These are phyloP conservation scores for Calonectria henricotiae DNA, from an alignment of 2,329 filamentous ascomycete species.

Conservation along the genomic window DNA sequence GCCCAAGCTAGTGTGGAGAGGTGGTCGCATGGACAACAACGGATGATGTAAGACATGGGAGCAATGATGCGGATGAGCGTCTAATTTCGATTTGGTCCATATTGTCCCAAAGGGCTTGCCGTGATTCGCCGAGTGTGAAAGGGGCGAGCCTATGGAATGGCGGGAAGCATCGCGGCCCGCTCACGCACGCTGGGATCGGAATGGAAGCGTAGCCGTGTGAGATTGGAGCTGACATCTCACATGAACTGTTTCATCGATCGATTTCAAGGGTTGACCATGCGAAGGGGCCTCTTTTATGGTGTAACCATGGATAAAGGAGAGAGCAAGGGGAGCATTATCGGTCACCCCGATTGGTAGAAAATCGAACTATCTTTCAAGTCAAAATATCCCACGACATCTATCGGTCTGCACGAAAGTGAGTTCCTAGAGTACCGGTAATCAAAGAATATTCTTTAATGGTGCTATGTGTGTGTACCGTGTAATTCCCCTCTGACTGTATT, in stretches of 20 bases:
- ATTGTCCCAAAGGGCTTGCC: too few relatives aligned
- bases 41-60: neutral
- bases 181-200: neutral
- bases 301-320: neutral
- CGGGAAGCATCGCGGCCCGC: conserved; percentile 6
- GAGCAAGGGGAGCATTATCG: neutral
- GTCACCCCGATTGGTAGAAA: conserved; percentile 15
- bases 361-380: neutral
- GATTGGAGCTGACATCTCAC: neutral
- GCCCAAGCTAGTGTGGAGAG: neutral
- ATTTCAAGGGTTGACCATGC: conserved; percentile 10
- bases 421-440: too few relatives aligned
- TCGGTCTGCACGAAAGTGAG: neutral
- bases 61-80: neutral
- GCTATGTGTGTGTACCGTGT: neutral
- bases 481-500: neutral
- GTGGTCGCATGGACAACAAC: neutral
- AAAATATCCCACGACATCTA: neutral
- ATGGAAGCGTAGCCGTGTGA: neutral
- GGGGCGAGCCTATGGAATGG: conserved; percentile 1
- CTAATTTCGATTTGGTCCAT: conserved; percentile 4
- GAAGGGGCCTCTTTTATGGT: neutral
- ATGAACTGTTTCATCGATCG: neutral
- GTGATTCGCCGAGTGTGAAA: neutral
- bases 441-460: neutral